phyloP scores from a whole-genome alignment of 1,284 basidiomycete genomes.

The Cutaneotrichosporon sp. region DNA sequence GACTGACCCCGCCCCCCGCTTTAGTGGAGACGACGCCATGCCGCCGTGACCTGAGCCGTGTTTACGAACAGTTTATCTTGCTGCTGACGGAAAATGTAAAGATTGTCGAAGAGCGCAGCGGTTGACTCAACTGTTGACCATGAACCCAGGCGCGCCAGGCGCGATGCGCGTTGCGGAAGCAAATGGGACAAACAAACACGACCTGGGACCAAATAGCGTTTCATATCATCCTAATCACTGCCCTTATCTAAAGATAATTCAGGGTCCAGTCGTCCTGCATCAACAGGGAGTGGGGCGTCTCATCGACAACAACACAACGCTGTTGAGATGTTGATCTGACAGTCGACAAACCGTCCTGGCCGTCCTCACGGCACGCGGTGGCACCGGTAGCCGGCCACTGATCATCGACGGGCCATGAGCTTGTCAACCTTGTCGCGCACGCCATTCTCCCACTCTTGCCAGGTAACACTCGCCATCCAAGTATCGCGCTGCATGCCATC shows the following conservation, averaged over 20 bases:
- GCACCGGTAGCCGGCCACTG: too few relatives aligned
- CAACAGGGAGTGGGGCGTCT: background rate
- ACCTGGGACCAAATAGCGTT: background rate
- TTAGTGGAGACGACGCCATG: background rate
- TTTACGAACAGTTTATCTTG: too few relatives aligned
- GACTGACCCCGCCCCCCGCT: background rate
- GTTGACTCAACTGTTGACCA: background rate
- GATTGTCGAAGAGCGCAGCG: too few relatives aligned
- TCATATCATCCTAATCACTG: too few relatives aligned
- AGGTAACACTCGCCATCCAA: conserved; percentile 34
- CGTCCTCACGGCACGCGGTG: too few relatives aligned
- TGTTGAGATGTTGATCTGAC: too few relatives aligned
- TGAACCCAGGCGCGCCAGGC: background rate
- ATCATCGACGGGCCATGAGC: conserved; percentile 20
- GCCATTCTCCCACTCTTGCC: conserved; percentile 37
- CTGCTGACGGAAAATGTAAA: too few relatives aligned
- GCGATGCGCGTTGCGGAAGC: too few relatives aligned
- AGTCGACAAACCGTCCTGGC: too few relatives aligned
- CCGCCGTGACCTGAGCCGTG: too few relatives aligned
- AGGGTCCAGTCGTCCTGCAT: background rate
- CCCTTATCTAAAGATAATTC: background rate
- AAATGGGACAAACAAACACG: background rate
- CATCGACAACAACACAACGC: too few relatives aligned
- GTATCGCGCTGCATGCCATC: conserved; percentile 29
- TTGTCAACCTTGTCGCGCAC: conserved; percentile 32